Percentiles rank a stretch among this genome's conserved stretches.
These are phyloP conservation scores for Ambrosiella cleistominuta DNA, from an alignment of 2,329 filamentous ascomycete species.

Conservation along the genomic window DNA sequence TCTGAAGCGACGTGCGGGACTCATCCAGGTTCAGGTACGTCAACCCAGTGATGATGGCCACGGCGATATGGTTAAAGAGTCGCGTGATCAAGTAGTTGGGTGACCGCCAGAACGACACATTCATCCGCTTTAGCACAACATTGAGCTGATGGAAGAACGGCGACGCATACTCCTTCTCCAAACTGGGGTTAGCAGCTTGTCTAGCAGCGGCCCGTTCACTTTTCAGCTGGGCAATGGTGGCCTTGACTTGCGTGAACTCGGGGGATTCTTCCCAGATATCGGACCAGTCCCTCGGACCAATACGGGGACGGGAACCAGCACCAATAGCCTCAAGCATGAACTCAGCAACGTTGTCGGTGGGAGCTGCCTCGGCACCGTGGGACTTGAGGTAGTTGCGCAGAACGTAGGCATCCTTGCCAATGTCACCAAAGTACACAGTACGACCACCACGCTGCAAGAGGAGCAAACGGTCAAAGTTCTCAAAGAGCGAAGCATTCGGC, in stretches of 20 bases:
- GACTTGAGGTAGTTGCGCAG: conserved; percentile 47
- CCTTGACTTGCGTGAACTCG: conserved; percentile 49
- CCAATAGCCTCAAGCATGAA: conserved; percentile 79
- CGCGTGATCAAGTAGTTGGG: conserved; percentile 82
- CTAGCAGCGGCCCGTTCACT: conserved; percentile 30
- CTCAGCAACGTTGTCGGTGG: conserved; percentile 45
- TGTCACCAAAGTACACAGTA: conserved; percentile 73
- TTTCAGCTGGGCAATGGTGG: conserved; percentile 50
- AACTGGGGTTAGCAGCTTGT: conserved; percentile 27
- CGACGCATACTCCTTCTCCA: conserved; percentile 70
- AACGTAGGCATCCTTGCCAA: conserved; percentile 54
- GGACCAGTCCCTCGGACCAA: conserved; percentile 62
- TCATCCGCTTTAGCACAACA: conserved; percentile 54
- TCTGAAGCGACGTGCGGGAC: conserved; percentile 60
- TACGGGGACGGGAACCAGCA: conserved; percentile 52
- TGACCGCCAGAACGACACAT: conserved; percentile 66
- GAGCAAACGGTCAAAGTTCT: conserved; percentile 71
- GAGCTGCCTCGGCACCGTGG: conserved; percentile 41
- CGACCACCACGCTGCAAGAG: conserved; percentile 62
- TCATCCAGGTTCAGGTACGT: conserved; percentile 64
- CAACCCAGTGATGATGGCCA: conserved; percentile 62
- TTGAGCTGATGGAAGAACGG: conserved; percentile 64
- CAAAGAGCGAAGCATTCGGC: conserved; percentile 69
- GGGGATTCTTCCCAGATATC: conserved; percentile 61
- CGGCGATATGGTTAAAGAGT: conserved; percentile 66